Percentiles rank a stretch among this genome's conserved stretches.
These are phyloP conservation scores for Arthrinium puccinioides DNA, from an alignment of 2,329 filamentous ascomycete species.

Conservation along the genomic window DNA sequence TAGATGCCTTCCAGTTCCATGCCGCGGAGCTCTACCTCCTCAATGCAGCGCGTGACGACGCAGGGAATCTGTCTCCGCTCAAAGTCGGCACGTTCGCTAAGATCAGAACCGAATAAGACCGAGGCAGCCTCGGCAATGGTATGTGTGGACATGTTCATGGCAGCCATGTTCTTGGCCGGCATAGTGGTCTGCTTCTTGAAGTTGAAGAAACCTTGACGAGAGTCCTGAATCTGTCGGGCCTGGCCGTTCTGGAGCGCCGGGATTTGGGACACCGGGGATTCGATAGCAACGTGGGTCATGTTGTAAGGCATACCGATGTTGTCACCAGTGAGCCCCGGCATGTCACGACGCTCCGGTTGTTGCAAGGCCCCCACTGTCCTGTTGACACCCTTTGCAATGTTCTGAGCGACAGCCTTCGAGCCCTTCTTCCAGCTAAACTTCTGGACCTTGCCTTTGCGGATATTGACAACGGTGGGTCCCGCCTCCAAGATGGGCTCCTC, in stretches of 20 bases:
- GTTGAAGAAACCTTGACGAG: constrained; percentile 60
- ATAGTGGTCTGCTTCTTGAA: constrained; percentile 44
- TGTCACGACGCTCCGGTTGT: constrained; percentile 48
- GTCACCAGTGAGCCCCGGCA: constrained; percentile 49
- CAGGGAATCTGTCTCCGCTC: constrained; percentile 85
- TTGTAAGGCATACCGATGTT: constrained; percentile 65
- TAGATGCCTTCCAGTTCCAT: constrained; percentile 99
- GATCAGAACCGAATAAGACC: constrained; percentile 79
- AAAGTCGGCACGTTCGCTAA: constrained; percentile 76
- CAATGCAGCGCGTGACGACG: constrained; percentile 88
- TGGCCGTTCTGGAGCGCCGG: constrained; percentile 19
- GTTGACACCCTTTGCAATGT: constrained; percentile 89
- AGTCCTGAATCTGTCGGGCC: constrained; percentile 22
- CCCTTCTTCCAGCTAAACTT: constrained; percentile 99
- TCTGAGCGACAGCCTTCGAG: constrained; percentile 87
- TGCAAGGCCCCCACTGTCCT: constrained; percentile 75
- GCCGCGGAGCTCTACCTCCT: constrained; percentile 90
- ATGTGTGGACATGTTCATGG: constrained; percentile 30
- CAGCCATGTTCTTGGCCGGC: constrained; percentile 41
- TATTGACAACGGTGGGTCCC: constrained; percentile 90
- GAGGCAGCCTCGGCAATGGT: constrained; percentile 44
- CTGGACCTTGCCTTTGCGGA: constrained; percentile 86
- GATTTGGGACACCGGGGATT: constrained; percentile 31
- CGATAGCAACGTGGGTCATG: constrained; percentile 52
- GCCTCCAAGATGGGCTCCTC: constrained; percentile 62